A percentile compares a stretch with the other conserved stretches of the same genome.
Conservation (phyloP, 2,329 filamentous ascomycete species). For the Fusarium sp. region DNA sequence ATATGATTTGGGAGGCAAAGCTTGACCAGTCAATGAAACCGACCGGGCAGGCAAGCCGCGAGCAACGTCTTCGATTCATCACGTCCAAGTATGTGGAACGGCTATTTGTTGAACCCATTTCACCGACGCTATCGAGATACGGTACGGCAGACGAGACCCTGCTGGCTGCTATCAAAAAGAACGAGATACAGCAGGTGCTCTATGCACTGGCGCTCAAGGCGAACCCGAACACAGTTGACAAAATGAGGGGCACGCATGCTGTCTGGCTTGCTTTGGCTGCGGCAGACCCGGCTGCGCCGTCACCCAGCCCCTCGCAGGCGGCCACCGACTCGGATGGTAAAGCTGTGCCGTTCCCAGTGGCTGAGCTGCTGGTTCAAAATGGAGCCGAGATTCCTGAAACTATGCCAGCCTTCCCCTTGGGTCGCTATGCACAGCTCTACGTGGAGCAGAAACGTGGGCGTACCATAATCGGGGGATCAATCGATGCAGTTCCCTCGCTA, state of each 20-base stretch:
- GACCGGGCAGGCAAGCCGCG: constrained; percentile 79
- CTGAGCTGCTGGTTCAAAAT: constrained; percentile 92
- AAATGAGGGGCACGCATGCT: constrained; percentile 86
- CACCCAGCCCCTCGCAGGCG: constrained; percentile 57
- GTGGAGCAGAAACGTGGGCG: constrained; percentile 79
- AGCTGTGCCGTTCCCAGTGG: constrained; percentile 81
- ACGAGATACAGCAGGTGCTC: constrained; percentile 92
- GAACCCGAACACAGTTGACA: constrained; percentile 87
- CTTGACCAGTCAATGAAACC: constrained; percentile 82
- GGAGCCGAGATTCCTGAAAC: constrained; percentile 85
- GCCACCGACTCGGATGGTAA: constrained; percentile 61
- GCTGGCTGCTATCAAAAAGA: constrained; percentile 92
- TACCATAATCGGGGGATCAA: constrained; percentile 54
- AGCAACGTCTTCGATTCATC: constrained; percentile 94
- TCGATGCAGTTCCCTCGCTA: constrained; percentile 71
- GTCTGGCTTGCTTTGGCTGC: constrained; percentile 92
- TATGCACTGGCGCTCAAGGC: constrained; percentile 88
- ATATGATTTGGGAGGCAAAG: constrained; percentile 94
- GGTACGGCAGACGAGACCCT: constrained; percentile 86
- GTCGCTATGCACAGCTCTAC: constrained; percentile 82
- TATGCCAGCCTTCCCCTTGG: constrained; percentile 85
- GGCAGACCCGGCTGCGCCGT: constrained; percentile 87
- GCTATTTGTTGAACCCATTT: constrained; percentile 82
- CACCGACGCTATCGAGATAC: constrained; percentile 79
- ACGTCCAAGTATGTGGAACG: constrained; percentile 93